Evolutionary conservation across 108 stramenopile species (phyloP).

Genomic region (Cyclotella choctawhatcheeana): DNA sequence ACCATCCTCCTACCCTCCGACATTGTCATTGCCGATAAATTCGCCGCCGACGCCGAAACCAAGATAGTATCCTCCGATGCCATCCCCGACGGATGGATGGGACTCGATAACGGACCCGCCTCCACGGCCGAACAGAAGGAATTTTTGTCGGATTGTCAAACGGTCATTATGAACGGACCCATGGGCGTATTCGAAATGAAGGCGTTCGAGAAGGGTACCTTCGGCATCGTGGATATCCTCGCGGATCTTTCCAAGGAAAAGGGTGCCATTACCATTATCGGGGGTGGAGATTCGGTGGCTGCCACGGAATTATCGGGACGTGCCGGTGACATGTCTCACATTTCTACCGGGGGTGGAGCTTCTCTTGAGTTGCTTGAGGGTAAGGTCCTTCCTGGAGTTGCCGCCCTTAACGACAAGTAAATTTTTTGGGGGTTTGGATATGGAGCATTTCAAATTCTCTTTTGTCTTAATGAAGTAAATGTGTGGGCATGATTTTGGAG

Average conservation of each 20-base stretch:
- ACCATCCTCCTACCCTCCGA: slow-evolving; percentile 95
- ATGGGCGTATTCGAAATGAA: slow-evolving; percentile 99
- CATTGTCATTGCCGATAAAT: slow-evolving; percentile 93
- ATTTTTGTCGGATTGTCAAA: slow-evolving; percentile 90
- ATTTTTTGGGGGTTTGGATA: too few species aligned
- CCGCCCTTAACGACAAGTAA: slow-evolving; percentile 94
- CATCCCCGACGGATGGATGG: slow-evolving; percentile 99
- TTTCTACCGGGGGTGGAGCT: slow-evolving; percentile 99
- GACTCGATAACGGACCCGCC: slow-evolving; percentile 98
- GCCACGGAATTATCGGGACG: slow-evolving; percentile 93
- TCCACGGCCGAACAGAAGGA: slow-evolving; percentile 89
- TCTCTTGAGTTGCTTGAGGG: slow-evolving; percentile 98
- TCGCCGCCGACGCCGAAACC: slow-evolving; percentile 89
- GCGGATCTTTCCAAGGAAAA: slow-evolving; percentile 92
- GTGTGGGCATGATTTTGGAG: too few species aligned
- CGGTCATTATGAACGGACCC: slow-evolving; percentile 99
- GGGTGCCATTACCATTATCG: slow-evolving; percentile 98
- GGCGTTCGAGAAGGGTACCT: slow-evolving; percentile 94
- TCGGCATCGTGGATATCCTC: slow-evolving; percentile 94
- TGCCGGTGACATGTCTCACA: slow-evolving; percentile 97
- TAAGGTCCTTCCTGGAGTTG: slow-evolving; percentile 98
- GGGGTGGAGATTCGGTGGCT: slow-evolving; percentile 99
- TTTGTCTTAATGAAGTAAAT: too few species aligned
- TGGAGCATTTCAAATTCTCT: too few species aligned
- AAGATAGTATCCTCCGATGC: slow-evolving; percentile 81